These are phyloP conservation scores for Fusarium sp. DNA, from an alignment of 2,329 filamentous ascomycete genomes.

Conservation along the genomic window DNA sequence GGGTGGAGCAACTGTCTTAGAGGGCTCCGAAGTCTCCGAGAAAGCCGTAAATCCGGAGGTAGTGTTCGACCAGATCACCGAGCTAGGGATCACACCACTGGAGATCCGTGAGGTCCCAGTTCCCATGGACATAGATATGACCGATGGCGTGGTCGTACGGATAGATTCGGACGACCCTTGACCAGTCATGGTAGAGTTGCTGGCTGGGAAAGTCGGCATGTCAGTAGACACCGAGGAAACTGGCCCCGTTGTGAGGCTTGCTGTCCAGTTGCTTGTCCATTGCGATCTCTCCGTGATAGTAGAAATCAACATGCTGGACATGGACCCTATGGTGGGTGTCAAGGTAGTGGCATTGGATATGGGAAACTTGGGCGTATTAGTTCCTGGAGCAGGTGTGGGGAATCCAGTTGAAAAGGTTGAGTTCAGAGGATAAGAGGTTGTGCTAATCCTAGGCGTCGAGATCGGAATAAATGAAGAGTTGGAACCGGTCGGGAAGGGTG, in stretches of 20 bases:
- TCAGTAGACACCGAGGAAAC: conserved; percentile 1
- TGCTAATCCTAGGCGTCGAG: conserved; percentile 1
- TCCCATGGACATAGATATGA: conserved; percentile 13
- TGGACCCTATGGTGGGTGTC: background rate
- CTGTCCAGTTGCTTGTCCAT: conserved; percentile 29
- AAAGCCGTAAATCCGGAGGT: conserved; percentile 18
- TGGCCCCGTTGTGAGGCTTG: conserved; percentile 17
- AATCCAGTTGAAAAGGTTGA: conserved; percentile 12
- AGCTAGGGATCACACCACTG: conserved; percentile 14
- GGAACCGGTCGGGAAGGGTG: background rate
- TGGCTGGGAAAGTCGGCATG: conserved; percentile 11
- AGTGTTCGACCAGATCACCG: conserved; percentile 30
- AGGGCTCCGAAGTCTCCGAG: conserved; percentile 12
- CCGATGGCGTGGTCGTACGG: conserved; percentile 13
- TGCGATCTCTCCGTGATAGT: conserved; percentile 15
- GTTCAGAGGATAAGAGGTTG: conserved; percentile 17
- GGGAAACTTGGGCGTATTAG: conserved; percentile 16
- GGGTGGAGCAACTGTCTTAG: conserved; percentile 11
- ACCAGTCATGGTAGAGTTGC: conserved; percentile 30
- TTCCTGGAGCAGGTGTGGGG: conserved; percentile 12
- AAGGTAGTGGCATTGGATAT: conserved; percentile 31
- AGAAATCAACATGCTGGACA: conserved; percentile 14
- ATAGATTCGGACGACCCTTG: conserved; percentile 15
- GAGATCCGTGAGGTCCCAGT: conserved; percentile 33
- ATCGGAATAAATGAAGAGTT: background rate